These are phyloP conservation scores for Carex kokanica DNA, from an alignment of 176 grass and related monocot genomes.

Conservation along the genomic window DNA sequence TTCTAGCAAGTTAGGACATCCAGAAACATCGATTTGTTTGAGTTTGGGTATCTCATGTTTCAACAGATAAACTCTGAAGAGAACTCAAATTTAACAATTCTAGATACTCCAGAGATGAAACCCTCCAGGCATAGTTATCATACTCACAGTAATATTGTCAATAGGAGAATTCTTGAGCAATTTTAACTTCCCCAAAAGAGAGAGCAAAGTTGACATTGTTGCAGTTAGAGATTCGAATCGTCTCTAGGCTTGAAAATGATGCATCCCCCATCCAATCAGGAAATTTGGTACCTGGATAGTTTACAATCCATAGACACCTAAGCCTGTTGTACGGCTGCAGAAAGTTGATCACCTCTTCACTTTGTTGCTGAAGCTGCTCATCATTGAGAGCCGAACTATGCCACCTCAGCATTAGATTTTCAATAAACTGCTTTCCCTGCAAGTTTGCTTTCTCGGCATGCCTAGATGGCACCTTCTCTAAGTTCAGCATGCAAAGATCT, in stretches of 20 bases:
- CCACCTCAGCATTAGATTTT: slow-evolving; percentile 53
- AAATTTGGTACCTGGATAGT: slow-evolving; percentile 46
- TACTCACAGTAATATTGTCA: neutral
- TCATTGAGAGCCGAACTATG: neutral
- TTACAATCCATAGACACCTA: slow-evolving; percentile 35
- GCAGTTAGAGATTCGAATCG: slow-evolving; percentile 32
- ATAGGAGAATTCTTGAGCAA: slow-evolving; percentile 30
- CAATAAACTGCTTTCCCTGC: slow-evolving; percentile 35
- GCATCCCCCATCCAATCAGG: slow-evolving; percentile 38
- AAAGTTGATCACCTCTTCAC: slow-evolving; percentile 15
- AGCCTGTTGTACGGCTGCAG: slow-evolving; percentile 34
- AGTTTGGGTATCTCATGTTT: slow-evolving; percentile 28
- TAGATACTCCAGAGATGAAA: slow-evolving; percentile 34
- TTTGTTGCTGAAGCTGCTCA: neutral
- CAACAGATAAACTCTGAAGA: neutral
- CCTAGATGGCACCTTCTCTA: slow-evolving; percentile 24
- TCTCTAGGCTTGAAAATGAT: slow-evolving; percentile 34
- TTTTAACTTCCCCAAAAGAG: slow-evolving; percentile 18
- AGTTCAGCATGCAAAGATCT: slow-evolving; percentile 59
- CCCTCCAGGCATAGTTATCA: neutral
- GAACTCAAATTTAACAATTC: slow-evolving; percentile 26
- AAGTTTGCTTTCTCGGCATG: slow-evolving; percentile 34
- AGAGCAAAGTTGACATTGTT: slow-evolving; percentile 7
- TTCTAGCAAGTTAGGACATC: slow-evolving; percentile 17
- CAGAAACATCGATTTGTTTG: neutral